Percentiles rank a stretch among this genome's conserved stretches.
Evolutionary conservation across 2,329 filamentous ascomycete genomes (phyloP).

Genomic region (Fusarium equiseti): DNA sequence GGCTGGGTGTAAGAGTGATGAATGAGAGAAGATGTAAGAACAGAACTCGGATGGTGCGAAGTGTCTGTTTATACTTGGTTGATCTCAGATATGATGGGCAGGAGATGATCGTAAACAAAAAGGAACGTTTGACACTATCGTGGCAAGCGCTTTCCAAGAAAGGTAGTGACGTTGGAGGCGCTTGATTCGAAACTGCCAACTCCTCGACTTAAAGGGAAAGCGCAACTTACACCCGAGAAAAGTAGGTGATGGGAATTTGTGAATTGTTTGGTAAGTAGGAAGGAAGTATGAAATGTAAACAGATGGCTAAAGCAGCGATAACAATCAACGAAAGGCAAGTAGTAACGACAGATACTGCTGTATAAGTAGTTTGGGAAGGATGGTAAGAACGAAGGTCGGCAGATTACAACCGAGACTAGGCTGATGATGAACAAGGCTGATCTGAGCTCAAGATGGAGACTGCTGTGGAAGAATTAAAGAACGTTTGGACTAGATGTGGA

Average conservation of each 20-base stretch:
- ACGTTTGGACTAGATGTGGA: constrained; percentile 15
- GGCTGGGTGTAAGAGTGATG: constrained; percentile 11
- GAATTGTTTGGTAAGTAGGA: not conserved
- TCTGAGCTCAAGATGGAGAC: not conserved
- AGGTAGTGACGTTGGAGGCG: constrained; percentile 35
- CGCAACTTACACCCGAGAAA: constrained; percentile 17
- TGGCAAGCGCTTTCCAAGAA: not conserved
- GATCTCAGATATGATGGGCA: constrained; percentile 3
- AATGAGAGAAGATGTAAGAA: constrained; percentile 10
- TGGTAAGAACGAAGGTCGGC: constrained; percentile 1
- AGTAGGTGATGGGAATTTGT: not conserved
- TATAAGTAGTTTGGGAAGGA: constrained; percentile 1
- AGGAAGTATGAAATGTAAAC: not conserved
- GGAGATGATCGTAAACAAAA: constrained; percentile 8
- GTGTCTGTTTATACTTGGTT: constrained; percentile 34
- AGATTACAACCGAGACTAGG: constrained; percentile 21
- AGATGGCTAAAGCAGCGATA: not conserved
- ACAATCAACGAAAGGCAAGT: not conserved
- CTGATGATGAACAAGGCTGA: constrained; percentile 14
- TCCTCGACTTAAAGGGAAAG: not conserved
- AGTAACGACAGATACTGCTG: not conserved
- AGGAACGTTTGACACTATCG: constrained; percentile 23
- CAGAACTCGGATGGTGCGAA: constrained; percentile 17
- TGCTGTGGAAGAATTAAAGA: constrained; percentile 6
- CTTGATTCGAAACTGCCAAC: not conserved